Percentiles rank a stretch among this genome's conserved stretches.
Evolutionary conservation across 345 rosid genomes (phyloP).

Genomic region (Leavenworthia alabamica): DNA sequence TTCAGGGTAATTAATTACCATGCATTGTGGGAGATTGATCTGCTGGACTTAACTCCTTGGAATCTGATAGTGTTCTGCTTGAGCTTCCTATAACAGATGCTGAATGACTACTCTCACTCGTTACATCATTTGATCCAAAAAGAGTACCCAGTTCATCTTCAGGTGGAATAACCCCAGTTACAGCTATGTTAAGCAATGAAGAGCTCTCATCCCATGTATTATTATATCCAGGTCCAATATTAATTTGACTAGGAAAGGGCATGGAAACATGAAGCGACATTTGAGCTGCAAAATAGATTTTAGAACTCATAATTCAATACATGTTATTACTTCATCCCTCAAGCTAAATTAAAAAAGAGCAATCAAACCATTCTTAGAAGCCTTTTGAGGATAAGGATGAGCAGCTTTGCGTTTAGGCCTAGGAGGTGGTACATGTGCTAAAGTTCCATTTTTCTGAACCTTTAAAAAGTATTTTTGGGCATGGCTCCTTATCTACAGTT

Average conservation of each 20-base stretch:
- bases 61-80: conserved; percentile 23
- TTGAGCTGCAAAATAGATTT: conserved; percentile 38
- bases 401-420: conserved; percentile 90
- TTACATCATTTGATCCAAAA: conserved; percentile 29
- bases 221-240: conserved; percentile 35
- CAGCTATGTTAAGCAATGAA: conserved; percentile 33
- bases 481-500: conserved; percentile 77
- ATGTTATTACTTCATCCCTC: background rate
- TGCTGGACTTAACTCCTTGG: background rate
- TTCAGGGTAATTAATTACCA: conserved; percentile 20
- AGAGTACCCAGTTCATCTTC: conserved; percentile 14
- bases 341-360: background rate
- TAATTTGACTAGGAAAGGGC: conserved; percentile 39
- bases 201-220: conserved; percentile 45
- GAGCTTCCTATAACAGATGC: conserved; percentile 35
- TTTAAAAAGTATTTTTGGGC: conserved; percentile 84
- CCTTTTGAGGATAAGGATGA: conserved; percentile 90
- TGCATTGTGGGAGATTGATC: conserved; percentile 23
- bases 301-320: background rate
- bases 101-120: conserved; percentile 46
- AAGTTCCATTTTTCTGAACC: conserved; percentile 75
- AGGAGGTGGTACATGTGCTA: conserved; percentile 85
- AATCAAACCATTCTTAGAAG: conserved; percentile 60
- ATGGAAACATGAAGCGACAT: conserved; percentile 40
- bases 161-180: conserved; percentile 20